A percentile compares a stretch with the other conserved stretches of the same genome.
These are phyloP conservation scores for Penicillium silybi DNA, from an alignment of 495 filamentous ascomycete genomes.

Conservation along the genomic window DNA sequence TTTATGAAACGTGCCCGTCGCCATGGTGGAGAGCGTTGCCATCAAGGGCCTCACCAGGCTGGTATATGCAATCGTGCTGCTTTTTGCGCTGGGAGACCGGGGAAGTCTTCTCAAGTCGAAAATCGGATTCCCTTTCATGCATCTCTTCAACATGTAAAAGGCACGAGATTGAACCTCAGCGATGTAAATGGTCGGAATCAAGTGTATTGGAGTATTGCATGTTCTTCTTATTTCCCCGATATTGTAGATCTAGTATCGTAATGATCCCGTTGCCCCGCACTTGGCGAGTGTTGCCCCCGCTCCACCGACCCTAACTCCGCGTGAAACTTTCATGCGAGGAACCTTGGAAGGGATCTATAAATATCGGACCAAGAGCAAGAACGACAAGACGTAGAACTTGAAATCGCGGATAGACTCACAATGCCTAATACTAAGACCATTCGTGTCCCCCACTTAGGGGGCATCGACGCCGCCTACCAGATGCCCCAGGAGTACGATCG, in stretches of 20 bases:
- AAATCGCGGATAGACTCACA: background rate
- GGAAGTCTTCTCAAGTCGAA: slow-evolving; percentile 23
- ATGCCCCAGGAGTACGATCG: slow-evolving; percentile 31
- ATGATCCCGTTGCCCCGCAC: background rate
- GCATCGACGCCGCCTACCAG: slow-evolving; percentile 30
- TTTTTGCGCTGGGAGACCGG: slow-evolving; percentile 44
- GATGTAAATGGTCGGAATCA: too few species aligned
- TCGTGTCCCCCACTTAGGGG: slow-evolving; percentile 35
- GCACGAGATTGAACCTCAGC: background rate
- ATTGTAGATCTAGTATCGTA: background rate
- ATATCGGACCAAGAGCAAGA: background rate
- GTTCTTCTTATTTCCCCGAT: background rate
- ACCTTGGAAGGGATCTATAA: background rate
- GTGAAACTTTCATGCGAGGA: background rate
- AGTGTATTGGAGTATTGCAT: background rate
- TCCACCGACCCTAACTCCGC: background rate
- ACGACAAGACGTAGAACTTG: background rate
- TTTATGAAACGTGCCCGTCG: slow-evolving; percentile 34
- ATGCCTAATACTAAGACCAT: slow-evolving; percentile 25
- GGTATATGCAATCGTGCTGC: slow-evolving; percentile 37
- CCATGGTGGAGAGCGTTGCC: slow-evolving; percentile 39
- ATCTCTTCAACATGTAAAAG: slow-evolving; percentile 34
- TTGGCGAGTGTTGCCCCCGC: background rate
- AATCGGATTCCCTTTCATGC: slow-evolving; percentile 44
- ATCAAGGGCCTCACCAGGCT: slow-evolving; percentile 43